These are phyloP conservation scores for Sclerospora graminicola DNA, from an alignment of 352 stramenopile genomes.

Conservation along the genomic window DNA sequence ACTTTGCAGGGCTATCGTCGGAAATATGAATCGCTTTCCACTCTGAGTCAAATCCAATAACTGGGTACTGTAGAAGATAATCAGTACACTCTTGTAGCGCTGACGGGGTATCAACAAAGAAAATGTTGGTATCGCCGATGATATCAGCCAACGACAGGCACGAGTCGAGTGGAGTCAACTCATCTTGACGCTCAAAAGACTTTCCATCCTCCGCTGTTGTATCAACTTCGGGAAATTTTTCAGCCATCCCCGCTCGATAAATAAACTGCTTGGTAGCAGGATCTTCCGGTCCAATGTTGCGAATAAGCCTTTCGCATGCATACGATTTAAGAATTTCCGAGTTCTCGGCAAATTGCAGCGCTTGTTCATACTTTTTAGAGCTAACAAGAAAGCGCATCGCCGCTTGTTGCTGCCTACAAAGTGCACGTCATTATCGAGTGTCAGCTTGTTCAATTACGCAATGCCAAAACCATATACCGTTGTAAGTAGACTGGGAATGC, in stretches of 20 bases:
- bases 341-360: slow-evolving; percentile 26
- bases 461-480: slow-evolving; percentile 17
- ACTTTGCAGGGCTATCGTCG: slow-evolving; percentile 18
- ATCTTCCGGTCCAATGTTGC: slow-evolving; percentile 27
- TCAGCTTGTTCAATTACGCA: background rate
- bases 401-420: slow-evolving; percentile 25
- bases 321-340: slow-evolving; percentile 28
- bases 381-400: slow-evolving; percentile 53
- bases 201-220: slow-evolving; percentile 15
- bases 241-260: slow-evolving; percentile 23
- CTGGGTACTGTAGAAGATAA: slow-evolving; percentile 29
- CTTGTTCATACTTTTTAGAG: slow-evolving; percentile 50
- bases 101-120: slow-evolving; percentile 47
- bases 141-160: slow-evolving; percentile 40
- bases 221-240: slow-evolving; percentile 41
- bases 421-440: background rate
- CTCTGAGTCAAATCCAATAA: slow-evolving; percentile 72
- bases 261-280: slow-evolving; percentile 46
- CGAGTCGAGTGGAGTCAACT: slow-evolving; percentile 23
- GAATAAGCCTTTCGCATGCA: slow-evolving; percentile 45
- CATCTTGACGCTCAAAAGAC: slow-evolving; percentile 27
- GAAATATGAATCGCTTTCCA: slow-evolving; percentile 50
- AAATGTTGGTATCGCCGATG: slow-evolving; percentile 31
- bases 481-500: slow-evolving; percentile 51
- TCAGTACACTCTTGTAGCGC: slow-evolving; percentile 24